Evolutionary conservation across 2,329 filamentous ascomycete species (phyloP).

Genomic region (Hymenoscyphus albidus): DNA sequence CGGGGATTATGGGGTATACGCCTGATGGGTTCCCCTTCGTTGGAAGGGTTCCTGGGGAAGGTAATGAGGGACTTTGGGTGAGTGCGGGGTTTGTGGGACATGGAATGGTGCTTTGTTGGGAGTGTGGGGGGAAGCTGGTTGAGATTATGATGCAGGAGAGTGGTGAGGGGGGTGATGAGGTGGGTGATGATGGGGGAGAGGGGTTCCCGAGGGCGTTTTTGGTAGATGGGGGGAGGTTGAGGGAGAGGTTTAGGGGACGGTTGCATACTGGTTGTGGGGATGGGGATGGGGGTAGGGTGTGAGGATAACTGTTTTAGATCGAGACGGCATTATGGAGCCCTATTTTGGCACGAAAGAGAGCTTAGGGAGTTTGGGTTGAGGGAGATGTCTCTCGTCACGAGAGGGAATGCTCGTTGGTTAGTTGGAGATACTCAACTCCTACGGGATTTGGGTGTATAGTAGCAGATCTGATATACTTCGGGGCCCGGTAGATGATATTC

Average conservation of each 20-base stretch:
- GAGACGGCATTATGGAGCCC: too few species aligned
- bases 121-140: conserved; percentile 25
- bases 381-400: background rate
- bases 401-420: too few species aligned
- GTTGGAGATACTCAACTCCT: too few species aligned
- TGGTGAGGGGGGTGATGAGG: conserved; percentile 5
- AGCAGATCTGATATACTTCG: too few species aligned
- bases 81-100: conserved; percentile 29
- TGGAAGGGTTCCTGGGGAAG: conserved; percentile 43
- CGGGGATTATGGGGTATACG: conserved; percentile 55
- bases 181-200: conserved; percentile 2
- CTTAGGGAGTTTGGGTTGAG: background rate
- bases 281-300: background rate
- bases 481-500: too few species aligned
- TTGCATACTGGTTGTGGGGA: conserved; percentile 3
- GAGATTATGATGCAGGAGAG: conserved; percentile 18
- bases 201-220: conserved; percentile 40
- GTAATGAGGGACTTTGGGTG: conserved; percentile 32
- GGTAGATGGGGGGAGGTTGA: conserved; percentile 44
- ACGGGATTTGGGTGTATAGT: too few species aligned
- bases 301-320: too few species aligned
- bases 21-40: conserved; percentile 51
- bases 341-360: too few species aligned
- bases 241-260: conserved; percentile 32
- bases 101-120: conserved; percentile 29